Percentiles rank a stretch among this genome's conserved stretches.
Conservation (phyloP, 2,329 filamentous ascomycete genomes). For the Elsinoe necatrix region DNA sequence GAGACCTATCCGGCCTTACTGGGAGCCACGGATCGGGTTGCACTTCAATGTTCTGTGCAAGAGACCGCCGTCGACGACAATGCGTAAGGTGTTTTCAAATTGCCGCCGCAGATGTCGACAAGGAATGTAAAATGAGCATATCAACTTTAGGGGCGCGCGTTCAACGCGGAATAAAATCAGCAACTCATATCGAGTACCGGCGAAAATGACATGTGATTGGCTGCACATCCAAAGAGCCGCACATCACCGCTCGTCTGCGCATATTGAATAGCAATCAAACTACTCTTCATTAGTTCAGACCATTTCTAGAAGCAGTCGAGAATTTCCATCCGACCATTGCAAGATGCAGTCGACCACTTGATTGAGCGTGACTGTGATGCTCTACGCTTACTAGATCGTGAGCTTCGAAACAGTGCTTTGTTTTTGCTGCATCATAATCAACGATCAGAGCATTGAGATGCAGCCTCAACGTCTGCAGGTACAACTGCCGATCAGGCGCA, state of each 20-base stretch:
- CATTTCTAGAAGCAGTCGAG: too few relatives aligned
- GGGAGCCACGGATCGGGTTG: neutral
- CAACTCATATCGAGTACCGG: neutral
- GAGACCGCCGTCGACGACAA: neutral
- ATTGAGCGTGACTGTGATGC: too few relatives aligned
- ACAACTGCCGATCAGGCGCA: neutral
- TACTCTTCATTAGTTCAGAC: neutral
- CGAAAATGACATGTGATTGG: neutral
- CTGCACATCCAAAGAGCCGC: neutral
- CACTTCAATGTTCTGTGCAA: neutral
- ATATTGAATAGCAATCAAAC: neutral
- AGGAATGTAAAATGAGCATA: neutral
- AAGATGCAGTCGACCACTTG: too few relatives aligned
- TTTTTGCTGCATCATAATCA: neutral
- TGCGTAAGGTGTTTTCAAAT: neutral
- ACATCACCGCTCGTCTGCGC: neutral
- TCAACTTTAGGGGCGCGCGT: constrained; percentile 8
- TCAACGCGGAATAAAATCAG: constrained; percentile 3
- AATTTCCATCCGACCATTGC: too few relatives aligned
- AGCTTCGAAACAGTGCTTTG: neutral
- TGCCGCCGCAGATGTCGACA: neutral
- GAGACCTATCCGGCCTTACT: neutral
- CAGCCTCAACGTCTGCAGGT: neutral
- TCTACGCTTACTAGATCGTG: too few relatives aligned
- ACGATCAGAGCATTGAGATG: neutral